Percentiles rank a stretch among this genome's conserved stretches.
Conservation (phyloP, 495 filamentous ascomycete genomes). For the Neurospora sp. region DNA sequence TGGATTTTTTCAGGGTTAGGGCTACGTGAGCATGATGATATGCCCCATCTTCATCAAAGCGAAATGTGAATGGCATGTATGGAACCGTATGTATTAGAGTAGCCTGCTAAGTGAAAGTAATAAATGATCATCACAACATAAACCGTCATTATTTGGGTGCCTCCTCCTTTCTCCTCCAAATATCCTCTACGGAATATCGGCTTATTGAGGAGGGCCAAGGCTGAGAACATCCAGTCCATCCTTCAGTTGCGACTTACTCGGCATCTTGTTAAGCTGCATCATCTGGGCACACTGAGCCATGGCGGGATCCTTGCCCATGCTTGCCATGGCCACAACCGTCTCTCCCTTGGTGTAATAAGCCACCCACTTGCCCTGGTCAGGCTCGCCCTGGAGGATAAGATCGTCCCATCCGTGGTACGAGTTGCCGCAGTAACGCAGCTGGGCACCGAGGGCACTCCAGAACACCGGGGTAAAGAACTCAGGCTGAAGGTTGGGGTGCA, state of each 20-base stretch:
- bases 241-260: conserved; percentile 64
- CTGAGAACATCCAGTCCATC: conserved; percentile 64
- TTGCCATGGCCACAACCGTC: conserved; percentile 82
- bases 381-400: conserved; percentile 62
- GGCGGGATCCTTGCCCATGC: conserved; percentile 80
- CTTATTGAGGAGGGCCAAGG: conserved; percentile 30
- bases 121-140: not conserved
- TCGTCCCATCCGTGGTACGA: conserved; percentile 75
- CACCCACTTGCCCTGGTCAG: conserved; percentile 72
- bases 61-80: not conserved
- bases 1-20: not conserved
- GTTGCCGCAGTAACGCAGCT: conserved; percentile 88
- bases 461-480: conserved; percentile 86
- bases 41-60: not conserved
- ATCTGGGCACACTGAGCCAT: conserved; percentile 77
- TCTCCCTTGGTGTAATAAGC: conserved; percentile 86
- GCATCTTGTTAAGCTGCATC: conserved; percentile 78
- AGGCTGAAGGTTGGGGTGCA: conserved; percentile 45
- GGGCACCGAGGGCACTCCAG: conserved; percentile 85
- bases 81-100: not conserved
- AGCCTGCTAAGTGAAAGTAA: not conserved
- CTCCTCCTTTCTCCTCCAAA: not conserved
- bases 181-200: not conserved
- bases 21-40: not conserved
- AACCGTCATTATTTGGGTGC: not conserved